Base-by-base conservation (phyloP, 2,329 filamentous ascomycete genomes). In the Alternaria brassicicola region DNA sequence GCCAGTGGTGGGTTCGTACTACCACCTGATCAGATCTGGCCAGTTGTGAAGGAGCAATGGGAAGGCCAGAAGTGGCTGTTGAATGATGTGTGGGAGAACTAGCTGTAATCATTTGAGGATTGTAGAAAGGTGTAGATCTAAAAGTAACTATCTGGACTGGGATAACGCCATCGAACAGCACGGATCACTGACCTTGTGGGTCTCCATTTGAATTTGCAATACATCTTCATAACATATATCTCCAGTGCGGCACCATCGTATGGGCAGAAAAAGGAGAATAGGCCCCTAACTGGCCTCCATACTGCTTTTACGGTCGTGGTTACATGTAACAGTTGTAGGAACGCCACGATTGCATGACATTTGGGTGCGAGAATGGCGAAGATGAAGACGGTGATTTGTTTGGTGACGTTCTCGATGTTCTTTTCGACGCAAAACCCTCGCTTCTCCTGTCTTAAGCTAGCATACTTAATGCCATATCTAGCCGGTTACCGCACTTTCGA, bases 1-100 rank as follows among this genome's bases (percentile, higher is more conserved):
- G 81, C 79, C 0, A 65, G 72, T 15, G 76, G 78, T 62, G 82
- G 82, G 0, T 84, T 84, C 62, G 74, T 84, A 15, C 67, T 84
- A 51, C 80, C 81, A 3, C 73, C 80, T 1, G 72, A 71, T 41
- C 77, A 82, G 69, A 84, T 84, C 63, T 61, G 75, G 65, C 79
- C 80, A 6, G 78, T 75, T 26, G 79, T 76, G 3, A 69, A 78
- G 63, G 82, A 84, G 69, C 77, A 79, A 28, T 82, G 76, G 75
- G 80, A 73, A n/a, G 82, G 72, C 15, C 71, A 73, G 52, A 31
- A 62, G 52, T 68, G 60, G 59, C 53, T 63, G 28, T 52, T 70
- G 49, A 63, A 61, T 5, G 50, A 70, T 55, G 62, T 70, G 1
- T 65, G 61, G 64, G 52, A 63, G 9, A 50, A 56, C 35, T 65